Evolutionary conservation across 129 eudicot genomes (phyloP), one percentile per base, ranked within the genome.

Genomic region (Oenanthe sinensis): DNA sequence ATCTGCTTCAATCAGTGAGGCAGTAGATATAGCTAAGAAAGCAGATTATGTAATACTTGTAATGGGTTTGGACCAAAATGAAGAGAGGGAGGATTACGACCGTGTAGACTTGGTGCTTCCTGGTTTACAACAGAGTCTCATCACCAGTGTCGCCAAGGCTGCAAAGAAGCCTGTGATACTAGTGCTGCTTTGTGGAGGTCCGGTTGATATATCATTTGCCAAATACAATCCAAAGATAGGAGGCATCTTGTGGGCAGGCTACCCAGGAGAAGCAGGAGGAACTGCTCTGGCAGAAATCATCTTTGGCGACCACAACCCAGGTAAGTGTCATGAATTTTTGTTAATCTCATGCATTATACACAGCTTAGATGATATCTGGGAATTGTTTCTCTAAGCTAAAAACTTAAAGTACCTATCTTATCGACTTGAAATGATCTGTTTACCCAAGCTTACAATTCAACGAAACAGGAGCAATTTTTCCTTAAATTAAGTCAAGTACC

Each of bases 221-320:
- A 90, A 89, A 78, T 81, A 87, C 73, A 84, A 96, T 63, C 90
- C 85, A 1, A 96, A 90, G 82, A 91, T 96, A 11, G 99, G 99
- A 47, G 85, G 91, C 80, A 96, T 96, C 33, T 75, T 96, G 79
- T 96, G 99, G 99, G 97, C 89, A 43, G 99, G 99, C 17, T 96
- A 96, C 83, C 99, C 99, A 2, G 99, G 99, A 9, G 91, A 96
- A 83, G 91, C 97, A 1, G 99, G 99, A 43, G 99, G 93, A 19
- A 85, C 84, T 80, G 99, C 99, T 12, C 26, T 96, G 8, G 89
- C 97, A 4, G 87, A 96, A 71, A 86, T 89, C 83, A 65, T 96
- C 83, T 90, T 92, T 81, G 99, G 99, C 43, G 97, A 92, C 81
- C 92, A 96, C 58, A 96, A 96, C 84, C 99, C 99, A 79, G 99